Evolutionary conservation across 2,329 filamentous ascomycete species (phyloP).

Genomic region (Beauveria brongniartii): DNA sequence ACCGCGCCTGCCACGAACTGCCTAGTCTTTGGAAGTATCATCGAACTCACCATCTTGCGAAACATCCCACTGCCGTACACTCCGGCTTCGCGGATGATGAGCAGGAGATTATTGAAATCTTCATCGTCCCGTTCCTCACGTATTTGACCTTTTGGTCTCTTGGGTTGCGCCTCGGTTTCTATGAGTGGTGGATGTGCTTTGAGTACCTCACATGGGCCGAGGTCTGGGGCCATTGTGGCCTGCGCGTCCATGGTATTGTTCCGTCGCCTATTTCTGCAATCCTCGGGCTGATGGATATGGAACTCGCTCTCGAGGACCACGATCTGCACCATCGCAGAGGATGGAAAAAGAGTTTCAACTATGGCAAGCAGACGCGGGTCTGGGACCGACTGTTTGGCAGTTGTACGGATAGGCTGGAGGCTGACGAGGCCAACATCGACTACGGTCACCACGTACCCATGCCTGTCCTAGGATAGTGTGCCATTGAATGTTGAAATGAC

Average conservation of each 20-base stretch:
- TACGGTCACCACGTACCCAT: neutral
- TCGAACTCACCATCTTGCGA: slow-evolving; percentile 36
- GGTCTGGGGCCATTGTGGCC: slow-evolving; percentile 29
- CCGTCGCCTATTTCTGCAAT: slow-evolving; percentile 27
- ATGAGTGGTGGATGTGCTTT: slow-evolving; percentile 39
- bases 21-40: slow-evolving; percentile 29
- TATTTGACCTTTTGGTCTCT: slow-evolving; percentile 25
- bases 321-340: slow-evolving; percentile 31
- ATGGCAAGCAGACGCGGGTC: slow-evolving; percentile 1
- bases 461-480: neutral
- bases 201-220: slow-evolving; percentile 34
- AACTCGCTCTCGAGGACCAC: slow-evolving; percentile 35
- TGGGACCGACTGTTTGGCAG: slow-evolving; percentile 7
- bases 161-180: slow-evolving; percentile 35
- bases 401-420: neutral
- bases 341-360: slow-evolving; percentile 17
- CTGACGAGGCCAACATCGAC: neutral
- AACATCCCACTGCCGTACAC: slow-evolving; percentile 32
- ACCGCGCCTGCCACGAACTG: slow-evolving; percentile 33
- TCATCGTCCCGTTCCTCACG: slow-evolving; percentile 30
- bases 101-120: slow-evolving; percentile 35
- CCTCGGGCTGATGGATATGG: slow-evolving; percentile 23
- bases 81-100: slow-evolving; percentile 33
- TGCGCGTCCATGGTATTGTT: slow-evolving; percentile 27
- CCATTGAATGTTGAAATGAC: neutral